Evolutionary conservation across 306 rosid genomes (phyloP).

Genomic region (Cotoneaster glaucophyllus): DNA sequence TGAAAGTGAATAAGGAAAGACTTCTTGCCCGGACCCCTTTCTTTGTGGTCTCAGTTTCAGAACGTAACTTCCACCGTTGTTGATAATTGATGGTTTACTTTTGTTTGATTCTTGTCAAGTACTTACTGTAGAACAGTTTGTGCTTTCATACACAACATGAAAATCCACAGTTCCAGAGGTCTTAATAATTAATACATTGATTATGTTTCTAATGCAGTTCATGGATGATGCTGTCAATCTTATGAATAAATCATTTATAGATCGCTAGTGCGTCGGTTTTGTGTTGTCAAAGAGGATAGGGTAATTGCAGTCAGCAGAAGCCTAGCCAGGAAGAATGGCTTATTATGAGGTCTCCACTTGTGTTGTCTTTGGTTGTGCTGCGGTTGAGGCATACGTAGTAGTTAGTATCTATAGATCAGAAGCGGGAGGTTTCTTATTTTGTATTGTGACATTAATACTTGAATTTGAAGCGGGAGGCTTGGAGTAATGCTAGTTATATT

Average conservation of each 20-base stretch:
- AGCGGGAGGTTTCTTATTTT: neutral
- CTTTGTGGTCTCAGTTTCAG: neutral
- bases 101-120: neutral
- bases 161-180: neutral
- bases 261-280: conserved; percentile 39
- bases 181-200: neutral
- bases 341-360: neutral
- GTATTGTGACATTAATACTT: neutral
- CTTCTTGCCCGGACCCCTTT: neutral
- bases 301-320: conserved; percentile 14
- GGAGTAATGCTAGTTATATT: neutral
- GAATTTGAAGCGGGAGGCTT: neutral
- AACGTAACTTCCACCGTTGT: neutral
- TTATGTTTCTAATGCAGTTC: conserved; percentile 53
- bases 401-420: neutral
- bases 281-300: conserved; percentile 8
- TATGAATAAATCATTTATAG: conserved; percentile 87
- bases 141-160: neutral
- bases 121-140: neutral
- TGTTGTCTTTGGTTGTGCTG: conserved; percentile 1
- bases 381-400: neutral
- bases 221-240: conserved; percentile 88
- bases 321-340: conserved; percentile 12
- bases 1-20: neutral
- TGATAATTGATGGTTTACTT: neutral